Percentiles rank a stretch among this genome's conserved stretches.
Conservation (phyloP, 768 basidiomycete genomes). For the Phylloporus sp. region DNA sequence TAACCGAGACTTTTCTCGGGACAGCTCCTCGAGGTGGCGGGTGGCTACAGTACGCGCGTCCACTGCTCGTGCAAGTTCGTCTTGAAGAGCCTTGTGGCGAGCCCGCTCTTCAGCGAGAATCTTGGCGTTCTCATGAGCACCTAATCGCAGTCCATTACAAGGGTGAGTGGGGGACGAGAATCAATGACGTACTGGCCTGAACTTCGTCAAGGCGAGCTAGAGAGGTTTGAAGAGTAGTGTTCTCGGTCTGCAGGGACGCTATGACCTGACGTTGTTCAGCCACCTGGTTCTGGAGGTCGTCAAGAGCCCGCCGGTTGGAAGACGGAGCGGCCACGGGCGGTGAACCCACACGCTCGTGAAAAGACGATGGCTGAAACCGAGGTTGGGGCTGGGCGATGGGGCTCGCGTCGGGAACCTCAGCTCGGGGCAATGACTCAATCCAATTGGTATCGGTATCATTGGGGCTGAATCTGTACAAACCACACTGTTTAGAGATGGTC, state of each 20-base stretch:
- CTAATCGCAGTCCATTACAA: slow-evolving; percentile 10
- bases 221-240: slow-evolving; percentile 25
- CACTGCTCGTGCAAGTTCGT: slow-evolving; percentile 18
- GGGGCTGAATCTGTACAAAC: slow-evolving; percentile 41
- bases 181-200: slow-evolving; percentile 26
- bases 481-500: slow-evolving; percentile 2
- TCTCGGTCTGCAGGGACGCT: slow-evolving; percentile 25
- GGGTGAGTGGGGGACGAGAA: neutral
- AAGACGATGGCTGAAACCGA: slow-evolving; percentile 15
- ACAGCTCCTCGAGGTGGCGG: slow-evolving; percentile 17
- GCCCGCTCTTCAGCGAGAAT: slow-evolving; percentile 19
- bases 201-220: slow-evolving; percentile 27
- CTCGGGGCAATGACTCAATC: slow-evolving; percentile 57
- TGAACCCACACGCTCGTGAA: slow-evolving; percentile 8
- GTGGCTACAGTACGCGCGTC: slow-evolving; percentile 6
- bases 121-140: slow-evolving; percentile 9
- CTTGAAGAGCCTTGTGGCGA: slow-evolving; percentile 18
- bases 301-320: slow-evolving; percentile 3
- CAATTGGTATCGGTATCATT: slow-evolving; percentile 48
- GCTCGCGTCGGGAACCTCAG: slow-evolving; percentile 26
- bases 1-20: slow-evolving; percentile 23
- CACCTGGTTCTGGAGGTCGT: slow-evolving; percentile 13
- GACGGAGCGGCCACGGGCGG: neutral
- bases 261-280: slow-evolving; percentile 17
- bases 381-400: slow-evolving; percentile 34